Evolutionary conservation across 2,329 filamentous ascomycete genomes (phyloP).

Genomic region (Pyrenophora teres): DNA sequence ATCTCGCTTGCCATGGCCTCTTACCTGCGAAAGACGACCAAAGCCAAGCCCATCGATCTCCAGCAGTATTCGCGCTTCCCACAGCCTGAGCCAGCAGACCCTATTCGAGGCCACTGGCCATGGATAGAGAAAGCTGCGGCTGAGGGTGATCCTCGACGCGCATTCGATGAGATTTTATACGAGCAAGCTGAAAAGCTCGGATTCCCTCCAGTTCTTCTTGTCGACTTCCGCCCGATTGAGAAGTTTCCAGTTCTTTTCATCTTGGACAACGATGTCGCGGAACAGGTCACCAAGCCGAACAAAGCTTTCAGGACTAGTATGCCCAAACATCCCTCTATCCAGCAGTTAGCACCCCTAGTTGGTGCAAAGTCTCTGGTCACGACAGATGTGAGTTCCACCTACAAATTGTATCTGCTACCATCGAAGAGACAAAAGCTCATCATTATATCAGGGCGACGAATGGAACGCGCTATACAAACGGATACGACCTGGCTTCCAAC

Average conservation of each 20-base stretch:
- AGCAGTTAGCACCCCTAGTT: constrained; percentile 18
- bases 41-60: constrained; percentile 10
- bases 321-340: constrained; percentile 25
- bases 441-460: neutral
- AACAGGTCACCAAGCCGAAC: constrained; percentile 22
- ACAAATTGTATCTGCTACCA: neutral
- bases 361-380: constrained; percentile 24
- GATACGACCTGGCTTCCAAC: constrained; percentile 22
- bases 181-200: constrained; percentile 21
- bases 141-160: constrained; percentile 19
- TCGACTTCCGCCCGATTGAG: constrained; percentile 23
- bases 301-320: constrained; percentile 19
- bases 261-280: constrained; percentile 22
- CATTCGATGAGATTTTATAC: constrained; percentile 25
- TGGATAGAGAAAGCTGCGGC: constrained; percentile 23
- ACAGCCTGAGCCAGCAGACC: constrained; percentile 22
- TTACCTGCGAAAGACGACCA: neutral
- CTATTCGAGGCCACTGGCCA: constrained; percentile 23
- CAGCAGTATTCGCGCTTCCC: constrained; percentile 22
- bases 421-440: neutral
- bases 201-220: constrained; percentile 23
- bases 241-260: constrained; percentile 21
- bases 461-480: constrained; percentile 10
- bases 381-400: constrained; percentile 17
- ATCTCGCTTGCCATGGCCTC: neutral